A percentile compares a stretch with the other conserved stretches of the same genome.
Evolutionary conservation across 2,329 filamentous ascomycete species (phyloP).

Genomic region (Purpureocillium lavendulum): DNA sequence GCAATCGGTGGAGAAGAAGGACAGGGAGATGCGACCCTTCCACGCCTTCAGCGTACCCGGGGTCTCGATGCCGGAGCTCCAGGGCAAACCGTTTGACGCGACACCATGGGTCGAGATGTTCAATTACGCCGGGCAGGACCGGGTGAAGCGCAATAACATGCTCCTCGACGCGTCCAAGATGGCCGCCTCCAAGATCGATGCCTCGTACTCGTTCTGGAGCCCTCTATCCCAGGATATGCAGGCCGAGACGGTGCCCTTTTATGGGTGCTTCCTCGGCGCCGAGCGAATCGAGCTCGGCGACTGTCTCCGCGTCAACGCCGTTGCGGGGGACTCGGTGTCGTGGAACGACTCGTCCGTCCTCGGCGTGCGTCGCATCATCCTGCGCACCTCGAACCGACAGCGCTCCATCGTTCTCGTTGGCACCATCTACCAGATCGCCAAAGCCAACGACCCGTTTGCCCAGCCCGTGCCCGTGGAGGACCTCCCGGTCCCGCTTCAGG

Average conservation of each 20-base stretch:
- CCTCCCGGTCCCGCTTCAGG: conserved; percentile 31
- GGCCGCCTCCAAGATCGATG: conserved; percentile 38
- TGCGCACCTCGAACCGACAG: conserved; percentile 21
- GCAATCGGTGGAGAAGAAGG: conserved; percentile 27
- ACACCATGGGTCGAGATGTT: conserved; percentile 34
- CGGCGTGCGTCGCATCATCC: conserved; percentile 31
- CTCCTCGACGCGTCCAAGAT: conserved; percentile 43
- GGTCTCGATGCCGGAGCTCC: conserved; percentile 28
- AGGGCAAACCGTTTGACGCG: conserved; percentile 29
- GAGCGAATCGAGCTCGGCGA: conserved; percentile 40
- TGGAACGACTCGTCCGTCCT: conserved; percentile 23
- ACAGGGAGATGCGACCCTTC: conserved; percentile 38
- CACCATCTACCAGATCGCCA: conserved; percentile 27
- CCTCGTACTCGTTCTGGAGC: conserved; percentile 41
- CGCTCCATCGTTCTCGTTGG: conserved; percentile 31
- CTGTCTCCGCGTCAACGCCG: conserved; percentile 37
- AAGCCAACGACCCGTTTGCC: conserved; percentile 14
- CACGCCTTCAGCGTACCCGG: conserved; percentile 42
- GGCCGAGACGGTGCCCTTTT: conserved; percentile 27
- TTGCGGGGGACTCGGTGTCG: conserved; percentile 26
- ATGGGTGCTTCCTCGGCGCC: conserved; percentile 42
- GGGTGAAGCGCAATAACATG: conserved; percentile 30
- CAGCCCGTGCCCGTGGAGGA: conserved; percentile 25
- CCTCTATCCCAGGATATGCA: conserved; percentile 20
- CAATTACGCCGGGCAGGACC: conserved; percentile 21